Conservation (phyloP, 176 grass and related monocot species). For the Cenchrus purpureus region DNA sequence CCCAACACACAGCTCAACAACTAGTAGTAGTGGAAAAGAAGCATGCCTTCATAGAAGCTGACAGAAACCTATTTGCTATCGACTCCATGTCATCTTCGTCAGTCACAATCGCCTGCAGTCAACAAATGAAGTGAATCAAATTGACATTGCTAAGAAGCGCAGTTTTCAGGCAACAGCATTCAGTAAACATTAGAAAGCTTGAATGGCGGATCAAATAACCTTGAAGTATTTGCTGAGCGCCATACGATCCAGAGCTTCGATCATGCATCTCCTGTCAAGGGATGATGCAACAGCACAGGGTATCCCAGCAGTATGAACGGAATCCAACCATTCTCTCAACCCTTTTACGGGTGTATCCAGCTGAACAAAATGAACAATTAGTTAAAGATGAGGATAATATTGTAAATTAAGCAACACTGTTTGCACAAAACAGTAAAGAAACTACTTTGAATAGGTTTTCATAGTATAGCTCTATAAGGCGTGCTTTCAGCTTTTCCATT, state of each 20-base stretch:
- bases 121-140: not conserved
- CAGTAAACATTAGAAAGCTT: conserved; percentile 13
- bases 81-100: conserved; percentile 98
- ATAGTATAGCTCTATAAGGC: conserved; percentile 76
- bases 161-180: conserved; percentile 27
- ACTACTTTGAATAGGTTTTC: conserved; percentile 86
- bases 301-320: conserved; percentile 80
- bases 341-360: conserved; percentile 78
- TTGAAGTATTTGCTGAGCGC: conserved; percentile 86
- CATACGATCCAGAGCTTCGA: conserved; percentile 84
- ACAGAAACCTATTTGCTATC: conserved; percentile 94
- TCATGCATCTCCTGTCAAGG: conserved; percentile 79
- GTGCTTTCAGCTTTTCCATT: conserved; percentile 84
- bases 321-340: conserved; percentile 94
- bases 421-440: not conserved
- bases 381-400: not conserved
- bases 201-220: conserved; percentile 43
- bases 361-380: conserved; percentile 43
- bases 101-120: conserved; percentile 75
- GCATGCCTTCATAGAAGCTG: conserved; percentile 86
- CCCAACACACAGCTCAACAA: not conserved
- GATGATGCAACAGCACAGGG: conserved; percentile 87
- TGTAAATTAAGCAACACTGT: not conserved
- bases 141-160: not conserved
- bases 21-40: conserved; percentile 21